Base-by-base conservation (phyloP, 2,329 filamentous ascomycete genomes). In the Diaporthe sp. region DNA sequence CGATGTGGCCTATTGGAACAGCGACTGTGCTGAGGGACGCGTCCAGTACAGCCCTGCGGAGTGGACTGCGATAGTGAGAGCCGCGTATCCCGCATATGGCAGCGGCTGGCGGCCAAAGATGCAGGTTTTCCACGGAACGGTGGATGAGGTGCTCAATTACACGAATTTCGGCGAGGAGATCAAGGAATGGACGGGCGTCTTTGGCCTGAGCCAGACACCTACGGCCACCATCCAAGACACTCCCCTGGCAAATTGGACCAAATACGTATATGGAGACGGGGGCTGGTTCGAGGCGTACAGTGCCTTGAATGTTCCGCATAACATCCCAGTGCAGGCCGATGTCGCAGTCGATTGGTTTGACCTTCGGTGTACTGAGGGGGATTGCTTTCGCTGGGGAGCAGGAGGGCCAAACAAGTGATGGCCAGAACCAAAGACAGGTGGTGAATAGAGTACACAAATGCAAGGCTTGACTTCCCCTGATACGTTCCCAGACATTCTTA, bases 71-170 rank as follows among this genome's bases (percentile, higher is more conserved):
- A 71, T 83, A 5, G 84, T 86, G 8, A 70, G 78, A 65, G 81
- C 79, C 1, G 88, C 86, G 75, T 88, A 89, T 75, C 87, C 88
- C 0, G 85, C 82, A 0, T 90, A 90, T 77, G 82, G 79, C 2
- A 72, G 55, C 22, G 88, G 88, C 0, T 82, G 85, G 66, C 81
- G 88, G 17, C 89, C 90, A 0, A 88, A 87, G 78, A 84, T 92
- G 82, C 88, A 90, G 80, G 83, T 91, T 53, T 88, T 88, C 79
- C 90, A 92, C 78, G 90, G 90, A 13, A 87, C 86, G 5, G 78
- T 76, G 0, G 89, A 92, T 76, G 83, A 86, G 42, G 85, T 85
- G 6, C 81, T 92, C 1, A 83, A 85, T 55, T 88, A 87, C 35
- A 82, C 83, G 66, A 90, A 90, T 79, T 89, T 88, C 75, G 80